Base-by-base conservation (phyloP, 495 filamentous ascomycete species). In the Aspergillus incahuasiensis region DNA sequence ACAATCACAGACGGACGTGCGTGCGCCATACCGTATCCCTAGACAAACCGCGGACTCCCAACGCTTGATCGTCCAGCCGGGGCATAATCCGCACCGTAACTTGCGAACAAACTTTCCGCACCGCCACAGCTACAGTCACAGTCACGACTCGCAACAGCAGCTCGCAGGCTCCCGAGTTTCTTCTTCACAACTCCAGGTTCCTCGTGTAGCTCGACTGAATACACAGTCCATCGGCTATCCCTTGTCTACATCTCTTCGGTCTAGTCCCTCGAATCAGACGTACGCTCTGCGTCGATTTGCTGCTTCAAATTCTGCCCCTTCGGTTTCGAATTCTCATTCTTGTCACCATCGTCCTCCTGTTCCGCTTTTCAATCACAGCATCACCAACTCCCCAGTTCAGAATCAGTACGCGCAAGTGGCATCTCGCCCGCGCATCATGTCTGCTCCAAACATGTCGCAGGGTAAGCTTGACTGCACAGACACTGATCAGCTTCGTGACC, bases 301-400 rank as follows among this genome's bases (percentile, higher is more conserved):
- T 48, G 68, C 72, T 62, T 69, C 65, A 48, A 68, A 67, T 63
- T 72, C 73, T 39, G 48, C 58, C 39, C 54, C 59, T 43, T 45
- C 52, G 38, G 55, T 46, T 47, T 40, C 42, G 52, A 57, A 58
- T 52, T 57, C 59, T 44, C 66, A 68, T 49, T 53, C 56, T 61
- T 50, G 50, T 57, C 25, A 35, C 21, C 61, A 72, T 67, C 79
- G 79, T 64, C 80, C 78, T 48, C 75, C 79, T 50, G 76, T 81
- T 57, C 80, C 80, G 54, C 68, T 79, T 24, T 82, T 81, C 62
- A 64, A 75, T 65, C 56, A 59, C 58, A 74, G 68, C 59, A 68
- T 64, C 42, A 56, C 57, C 52, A 69, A 65, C 28, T 52, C 56
- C 54, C 54, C 55, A 32, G 48, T 57, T 45, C 61, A 52, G 63